Conservation (phyloP, 108 stramenopile genomes). For the Nitzschia palea region DNA sequence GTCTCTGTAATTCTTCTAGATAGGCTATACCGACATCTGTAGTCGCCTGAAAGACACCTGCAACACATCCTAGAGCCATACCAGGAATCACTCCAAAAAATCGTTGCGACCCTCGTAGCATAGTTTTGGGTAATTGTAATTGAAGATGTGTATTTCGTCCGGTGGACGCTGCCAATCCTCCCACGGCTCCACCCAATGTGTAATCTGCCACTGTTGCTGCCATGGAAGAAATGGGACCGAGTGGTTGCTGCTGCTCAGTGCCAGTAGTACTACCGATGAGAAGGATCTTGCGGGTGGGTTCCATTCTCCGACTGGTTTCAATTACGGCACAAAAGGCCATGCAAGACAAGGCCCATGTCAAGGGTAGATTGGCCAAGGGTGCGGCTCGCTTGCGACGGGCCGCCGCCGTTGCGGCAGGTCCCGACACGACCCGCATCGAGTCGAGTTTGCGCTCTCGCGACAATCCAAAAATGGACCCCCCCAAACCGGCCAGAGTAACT, state of each 20-base stretch:
- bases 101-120: conserved; percentile 13
- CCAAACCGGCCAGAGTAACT: conserved; percentile 64
- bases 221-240: background rate
- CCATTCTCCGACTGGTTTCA: conserved; percentile 21
- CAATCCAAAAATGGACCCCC: conserved; percentile 65
- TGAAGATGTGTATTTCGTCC: conserved; percentile 17
- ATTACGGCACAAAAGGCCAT: conserved; percentile 32
- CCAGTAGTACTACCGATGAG: background rate
- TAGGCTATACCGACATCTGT: conserved; percentile 16
- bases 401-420: conserved; percentile 29
- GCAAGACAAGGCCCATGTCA: conserved; percentile 33
- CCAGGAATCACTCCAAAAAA: conserved; percentile 25
- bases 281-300: conserved; percentile 14
- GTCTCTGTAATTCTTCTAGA: conserved; percentile 8
- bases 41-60: conserved; percentile 23
- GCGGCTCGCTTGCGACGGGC: conserved; percentile 31
- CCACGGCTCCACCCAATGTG: conserved; percentile 31
- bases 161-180: conserved; percentile 22
- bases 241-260: background rate
- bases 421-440: conserved; percentile 28
- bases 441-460: conserved; percentile 52
- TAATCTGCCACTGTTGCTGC: conserved; percentile 29
- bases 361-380: conserved; percentile 11
- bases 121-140: conserved; percentile 2
- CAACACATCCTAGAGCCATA: conserved; percentile 22